Percentiles rank a stretch among this genome's conserved stretches.
These are phyloP conservation scores for Casaregolazyma lundiana DNA, from an alignment of 1,139 yeast genomes.

Conservation along the genomic window DNA sequence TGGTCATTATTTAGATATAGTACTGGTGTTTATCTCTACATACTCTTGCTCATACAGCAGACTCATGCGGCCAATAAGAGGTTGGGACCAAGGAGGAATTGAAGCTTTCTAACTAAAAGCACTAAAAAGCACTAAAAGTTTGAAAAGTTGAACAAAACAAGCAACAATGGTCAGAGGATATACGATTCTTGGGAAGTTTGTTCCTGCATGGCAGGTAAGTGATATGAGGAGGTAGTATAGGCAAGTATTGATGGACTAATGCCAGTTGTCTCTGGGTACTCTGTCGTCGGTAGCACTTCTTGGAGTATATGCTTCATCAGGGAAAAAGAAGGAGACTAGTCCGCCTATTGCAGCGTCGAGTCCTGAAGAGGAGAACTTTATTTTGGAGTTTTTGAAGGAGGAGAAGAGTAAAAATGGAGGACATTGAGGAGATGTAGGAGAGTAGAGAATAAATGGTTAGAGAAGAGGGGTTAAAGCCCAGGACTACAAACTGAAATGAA, in stretches of 20 bases:
- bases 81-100: background rate
- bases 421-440: background rate
- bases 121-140: constrained; percentile 66
- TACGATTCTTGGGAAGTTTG: constrained; percentile 7
- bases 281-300: constrained; percentile 31
- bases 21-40: too few relatives aligned
- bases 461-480: too few relatives aligned
- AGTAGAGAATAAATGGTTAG: background rate
- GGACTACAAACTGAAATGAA: too few relatives aligned
- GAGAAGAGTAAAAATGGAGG: constrained; percentile 28
- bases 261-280: constrained; percentile 35
- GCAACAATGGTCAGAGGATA: constrained; percentile 8
- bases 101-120: constrained; percentile 66
- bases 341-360: constrained; percentile 73
- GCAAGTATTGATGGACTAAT: constrained; percentile 8
- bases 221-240: background rate
- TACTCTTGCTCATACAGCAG: constrained; percentile 30
- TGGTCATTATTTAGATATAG: background rate
- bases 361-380: constrained; percentile 85
- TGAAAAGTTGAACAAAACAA: constrained; percentile 17
- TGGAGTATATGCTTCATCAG: constrained; percentile 26
- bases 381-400: constrained; percentile 43
- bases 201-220: constrained; percentile 12
- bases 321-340: constrained; percentile 40
- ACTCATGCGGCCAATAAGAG: constrained; percentile 22